Conservation (phyloP, 495 filamentous ascomycete genomes). For the Staphylotrichum longicolle region DNA sequence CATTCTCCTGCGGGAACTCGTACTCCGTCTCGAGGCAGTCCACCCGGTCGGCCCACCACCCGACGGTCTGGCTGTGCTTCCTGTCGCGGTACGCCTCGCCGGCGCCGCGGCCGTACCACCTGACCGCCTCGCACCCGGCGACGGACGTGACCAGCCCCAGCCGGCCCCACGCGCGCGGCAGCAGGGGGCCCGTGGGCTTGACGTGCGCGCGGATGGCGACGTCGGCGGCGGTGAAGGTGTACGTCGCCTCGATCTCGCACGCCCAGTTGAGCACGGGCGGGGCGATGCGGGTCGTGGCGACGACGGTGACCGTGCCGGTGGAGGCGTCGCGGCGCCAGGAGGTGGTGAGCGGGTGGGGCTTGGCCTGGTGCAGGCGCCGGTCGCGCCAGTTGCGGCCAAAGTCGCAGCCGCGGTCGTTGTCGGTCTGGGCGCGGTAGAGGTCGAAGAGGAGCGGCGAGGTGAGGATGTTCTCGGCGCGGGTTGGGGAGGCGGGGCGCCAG, state of each 20-base stretch:
- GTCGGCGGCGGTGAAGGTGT: constrained; percentile 44
- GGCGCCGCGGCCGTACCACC: constrained; percentile 66
- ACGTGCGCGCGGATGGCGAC: constrained; percentile 48
- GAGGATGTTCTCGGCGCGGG: constrained; percentile 38
- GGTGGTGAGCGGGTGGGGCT: constrained; percentile 42
- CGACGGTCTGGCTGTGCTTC: constrained; percentile 56
- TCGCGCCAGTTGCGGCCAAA: constrained; percentile 46
- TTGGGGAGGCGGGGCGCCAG: constrained; percentile 25
- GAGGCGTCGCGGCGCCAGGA: constrained; percentile 38
- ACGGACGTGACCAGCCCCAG: constrained; percentile 56
- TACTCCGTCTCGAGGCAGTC: constrained; percentile 38
- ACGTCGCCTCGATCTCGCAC: constrained; percentile 53
- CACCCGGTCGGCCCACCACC: constrained; percentile 40
- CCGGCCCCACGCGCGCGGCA: constrained; percentile 58
- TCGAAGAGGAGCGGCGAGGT: constrained; percentile 43
- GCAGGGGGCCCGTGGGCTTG: constrained; percentile 36
- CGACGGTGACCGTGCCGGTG: constrained; percentile 35
- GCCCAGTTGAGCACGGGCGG: constrained; percentile 63
- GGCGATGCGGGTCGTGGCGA: constrained; percentile 50
- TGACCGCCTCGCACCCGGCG: constrained; percentile 39
- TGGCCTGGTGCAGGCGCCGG: constrained; percentile 43
- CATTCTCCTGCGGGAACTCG: constrained; percentile 66
- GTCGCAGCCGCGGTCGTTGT: constrained; percentile 58
- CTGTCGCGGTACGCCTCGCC: constrained; percentile 62
- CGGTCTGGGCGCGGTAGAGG: constrained; percentile 58